These are phyloP conservation scores for Phtheirospermum japonicum DNA, from an alignment of 257 asterid species.

Conservation along the genomic window DNA sequence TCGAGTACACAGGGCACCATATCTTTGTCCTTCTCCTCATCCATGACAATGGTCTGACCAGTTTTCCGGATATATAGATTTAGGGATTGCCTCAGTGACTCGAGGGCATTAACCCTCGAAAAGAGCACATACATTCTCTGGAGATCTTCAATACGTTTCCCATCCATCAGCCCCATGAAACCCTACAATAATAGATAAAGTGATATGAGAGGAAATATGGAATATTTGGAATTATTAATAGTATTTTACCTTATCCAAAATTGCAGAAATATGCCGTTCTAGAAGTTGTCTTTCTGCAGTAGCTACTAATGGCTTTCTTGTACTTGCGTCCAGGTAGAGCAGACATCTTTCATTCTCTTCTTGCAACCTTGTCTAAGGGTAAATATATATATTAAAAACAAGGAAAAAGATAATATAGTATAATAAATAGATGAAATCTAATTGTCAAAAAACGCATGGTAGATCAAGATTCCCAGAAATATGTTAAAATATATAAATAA, in stretches of 20 bases:
- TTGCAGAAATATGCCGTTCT: slow-evolving; percentile 59
- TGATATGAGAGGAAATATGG: neutral
- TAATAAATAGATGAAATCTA: neutral
- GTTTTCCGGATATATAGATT: slow-evolving; percentile 64
- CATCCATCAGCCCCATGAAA: slow-evolving; percentile 62
- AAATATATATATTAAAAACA: neutral
- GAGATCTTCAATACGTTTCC: slow-evolving; percentile 71
- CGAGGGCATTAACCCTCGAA: slow-evolving; percentile 62
- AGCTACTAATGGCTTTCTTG: slow-evolving; percentile 66
- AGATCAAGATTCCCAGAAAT: neutral
- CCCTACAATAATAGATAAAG: slow-evolving; percentile 49
- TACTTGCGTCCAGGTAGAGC: slow-evolving; percentile 59
- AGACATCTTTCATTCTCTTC: slow-evolving; percentile 81
- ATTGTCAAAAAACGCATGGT: neutral
- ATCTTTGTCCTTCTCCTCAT: slow-evolving; percentile 86
- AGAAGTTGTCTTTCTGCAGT: slow-evolving; percentile 72
- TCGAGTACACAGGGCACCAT: slow-evolving; percentile 74
- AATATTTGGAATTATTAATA: neutral
- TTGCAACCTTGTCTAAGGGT: slow-evolving; percentile 65
- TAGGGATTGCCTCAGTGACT: slow-evolving; percentile 63
- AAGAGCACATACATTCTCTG: slow-evolving; percentile 65
- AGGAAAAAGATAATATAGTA: neutral
- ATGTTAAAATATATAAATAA: neutral
- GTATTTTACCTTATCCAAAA: slow-evolving; percentile 52
- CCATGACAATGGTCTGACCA: slow-evolving; percentile 70